Evolutionary conservation across 2,329 filamentous ascomycete species (phyloP).

Genomic region (Ophiocordyceps camponoti-saundersi): DNA sequence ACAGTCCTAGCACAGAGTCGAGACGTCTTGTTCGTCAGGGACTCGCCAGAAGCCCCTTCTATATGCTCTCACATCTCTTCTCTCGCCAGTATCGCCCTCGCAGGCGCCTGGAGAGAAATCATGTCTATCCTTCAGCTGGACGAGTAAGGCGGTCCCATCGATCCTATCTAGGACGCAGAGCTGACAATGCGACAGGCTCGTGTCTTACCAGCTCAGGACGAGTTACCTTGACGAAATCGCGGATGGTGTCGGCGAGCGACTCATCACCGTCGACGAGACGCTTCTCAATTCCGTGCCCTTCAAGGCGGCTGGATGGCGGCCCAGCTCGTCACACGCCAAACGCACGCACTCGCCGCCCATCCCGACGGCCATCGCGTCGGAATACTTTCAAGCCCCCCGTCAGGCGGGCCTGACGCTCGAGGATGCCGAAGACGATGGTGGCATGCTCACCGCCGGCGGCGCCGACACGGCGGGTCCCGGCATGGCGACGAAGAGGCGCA

Average conservation of each 20-base stretch:
- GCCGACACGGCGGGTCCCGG: conserved; percentile 53
- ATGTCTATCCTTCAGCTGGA: conserved; percentile 23
- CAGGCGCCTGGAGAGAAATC: background rate
- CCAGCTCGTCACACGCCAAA: conserved; percentile 59
- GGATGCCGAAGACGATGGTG: conserved; percentile 55
- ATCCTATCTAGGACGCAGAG: background rate
- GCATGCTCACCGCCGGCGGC: conserved; percentile 51
- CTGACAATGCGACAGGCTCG: conserved; percentile 38
- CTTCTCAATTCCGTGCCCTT: conserved; percentile 69
- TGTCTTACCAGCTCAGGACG: conserved; percentile 66
- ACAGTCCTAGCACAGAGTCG: background rate
- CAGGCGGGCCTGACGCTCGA: conserved; percentile 46
- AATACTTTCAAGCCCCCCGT: conserved; percentile 64
- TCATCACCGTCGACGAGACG: conserved; percentile 65
- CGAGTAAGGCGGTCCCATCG: conserved; percentile 12
- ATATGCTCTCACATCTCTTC: too few species aligned
- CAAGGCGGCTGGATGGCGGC: conserved; percentile 66
- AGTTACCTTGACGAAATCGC: conserved; percentile 66
- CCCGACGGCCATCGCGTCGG: conserved; percentile 63
- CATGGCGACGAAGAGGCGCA: conserved; percentile 47
- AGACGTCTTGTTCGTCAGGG: too few species aligned
- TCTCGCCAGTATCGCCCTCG: background rate
- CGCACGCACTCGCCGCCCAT: conserved; percentile 77
- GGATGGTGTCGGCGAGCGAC: conserved; percentile 69
- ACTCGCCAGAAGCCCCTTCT: too few species aligned